Percentiles rank a stretch among this genome's conserved stretches.
Evolutionary conservation across 2,329 filamentous ascomycete species (phyloP).

Genomic region (Coniella vitis): DNA sequence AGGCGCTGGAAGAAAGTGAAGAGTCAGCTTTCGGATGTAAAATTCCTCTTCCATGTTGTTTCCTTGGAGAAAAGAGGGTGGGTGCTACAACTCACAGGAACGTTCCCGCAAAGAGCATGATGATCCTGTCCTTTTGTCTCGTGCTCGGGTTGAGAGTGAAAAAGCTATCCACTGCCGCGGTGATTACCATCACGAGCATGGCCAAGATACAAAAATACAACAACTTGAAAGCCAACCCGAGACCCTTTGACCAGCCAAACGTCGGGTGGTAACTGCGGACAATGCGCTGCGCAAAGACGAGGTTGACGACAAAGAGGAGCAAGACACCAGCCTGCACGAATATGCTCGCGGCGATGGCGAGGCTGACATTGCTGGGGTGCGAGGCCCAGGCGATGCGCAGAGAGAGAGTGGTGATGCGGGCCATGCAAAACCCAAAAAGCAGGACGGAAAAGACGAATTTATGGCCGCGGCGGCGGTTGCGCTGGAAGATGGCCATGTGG

Average conservation of each 20-base stretch:
- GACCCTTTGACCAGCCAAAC: slow-evolving; percentile 58
- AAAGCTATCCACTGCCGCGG: slow-evolving; percentile 55
- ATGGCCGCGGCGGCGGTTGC: slow-evolving; percentile 43
- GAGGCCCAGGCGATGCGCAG: slow-evolving; percentile 49
- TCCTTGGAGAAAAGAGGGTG: slow-evolving; percentile 49
- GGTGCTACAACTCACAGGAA: slow-evolving; percentile 57
- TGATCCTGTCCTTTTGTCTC: slow-evolving; percentile 46
- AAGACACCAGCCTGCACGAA: slow-evolving; percentile 69
- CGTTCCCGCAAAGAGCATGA: slow-evolving; percentile 57
- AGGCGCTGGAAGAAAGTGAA: slow-evolving; percentile 26
- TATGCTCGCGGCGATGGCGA: slow-evolving; percentile 56
- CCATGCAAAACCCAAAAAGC: slow-evolving; percentile 52
- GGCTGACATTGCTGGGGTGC: slow-evolving; percentile 29
- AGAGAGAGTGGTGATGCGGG: slow-evolving; percentile 43
- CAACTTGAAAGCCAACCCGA: slow-evolving; percentile 46
- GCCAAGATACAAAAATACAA: slow-evolving; percentile 52
- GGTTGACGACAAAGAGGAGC: slow-evolving; percentile 69
- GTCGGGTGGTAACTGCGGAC: slow-evolving; percentile 64
- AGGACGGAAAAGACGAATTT: slow-evolving; percentile 55
- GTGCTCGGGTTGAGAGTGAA: slow-evolving; percentile 54
- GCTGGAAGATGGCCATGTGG: slow-evolving; percentile 53
- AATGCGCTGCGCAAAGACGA: slow-evolving; percentile 70
- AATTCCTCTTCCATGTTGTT: too few relatives aligned
- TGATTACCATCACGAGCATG: slow-evolving; percentile 60
- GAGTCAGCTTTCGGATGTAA: background rate